Evolutionary conservation across 371 early-diverging fungal genomes (phyloP), one percentile per base, ranked within the genome.

Genomic region (Conidiobolus incongruus): DNA sequence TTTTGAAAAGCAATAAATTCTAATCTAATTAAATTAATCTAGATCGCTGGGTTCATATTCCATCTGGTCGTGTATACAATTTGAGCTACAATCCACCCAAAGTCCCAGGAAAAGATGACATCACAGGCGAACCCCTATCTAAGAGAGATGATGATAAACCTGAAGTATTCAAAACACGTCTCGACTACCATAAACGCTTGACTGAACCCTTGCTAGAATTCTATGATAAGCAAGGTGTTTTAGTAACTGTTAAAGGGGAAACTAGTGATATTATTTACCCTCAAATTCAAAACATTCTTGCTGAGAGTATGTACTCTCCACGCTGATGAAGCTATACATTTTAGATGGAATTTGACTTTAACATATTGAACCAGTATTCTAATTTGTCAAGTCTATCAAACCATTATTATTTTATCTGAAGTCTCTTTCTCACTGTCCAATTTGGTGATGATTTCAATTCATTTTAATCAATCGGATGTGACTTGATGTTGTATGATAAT

Each of bases 21-120:
- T 41, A 45, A 26, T 31, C 35, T 31, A 10, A 32, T 29, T 32
- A 21, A 16, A 37, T 26, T 37, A n/a, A 26, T 16, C 6, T 61
- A 71, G 86, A 87, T 63, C 79, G 93, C 24, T 93, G 88, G 80
- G 78, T 93, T 32, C 93, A 93, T 50, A 71, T 84, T 35, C 77
- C 85, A 15, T 83, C 81, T 13, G 95, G 95, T 2, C 69, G 95
- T 15, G 85, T 88, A 12, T 94, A 94, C 58, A 89, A 92, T 52
- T 49, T 82, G 48, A 69, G 70, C 8, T 97, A 86, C 60, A 94
- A 92, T 47, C 96, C 97, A 36, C 97, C 97, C 5, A 70, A 69
- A 49, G 58, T 57, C 1, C 52, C 66, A 11, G 91, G 91, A 6
- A n/a, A 61, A 8, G 96, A 95, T 50, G 96, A 95, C 51, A 56